These are phyloP conservation scores for Wickerhamiella australiensis DNA, from an alignment of 805 yeast genomes.

Conservation along the genomic window DNA sequence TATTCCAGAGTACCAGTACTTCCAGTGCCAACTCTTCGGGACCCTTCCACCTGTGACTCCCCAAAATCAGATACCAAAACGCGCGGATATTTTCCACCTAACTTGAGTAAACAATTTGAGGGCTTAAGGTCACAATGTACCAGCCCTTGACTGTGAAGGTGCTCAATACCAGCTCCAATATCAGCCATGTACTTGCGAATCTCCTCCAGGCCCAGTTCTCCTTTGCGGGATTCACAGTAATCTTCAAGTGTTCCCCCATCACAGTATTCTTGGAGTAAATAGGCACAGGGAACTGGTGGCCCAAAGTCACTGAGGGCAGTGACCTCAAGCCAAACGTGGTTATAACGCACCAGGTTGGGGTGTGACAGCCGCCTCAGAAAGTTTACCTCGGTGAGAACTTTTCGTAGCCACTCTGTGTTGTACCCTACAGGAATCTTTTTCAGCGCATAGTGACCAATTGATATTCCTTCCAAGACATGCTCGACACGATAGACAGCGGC, in stretches of 20 bases:
- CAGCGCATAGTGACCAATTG: constrained; percentile 70
- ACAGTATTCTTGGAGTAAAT: constrained; percentile 75
- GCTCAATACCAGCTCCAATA: constrained; percentile 55
- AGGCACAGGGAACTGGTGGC: constrained; percentile 59
- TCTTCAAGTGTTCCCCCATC: constrained; percentile 80
- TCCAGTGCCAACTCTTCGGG: constrained; percentile 55
- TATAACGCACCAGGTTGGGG: constrained; percentile 63
- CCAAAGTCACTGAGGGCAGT: constrained; percentile 42
- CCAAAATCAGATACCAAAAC: constrained; percentile 82
- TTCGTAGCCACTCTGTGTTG: constrained; percentile 52
- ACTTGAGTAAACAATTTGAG: constrained; percentile 57
- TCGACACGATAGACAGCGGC: constrained; percentile 78
- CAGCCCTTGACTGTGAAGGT: constrained; percentile 60
- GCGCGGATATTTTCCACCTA: constrained; percentile 37
- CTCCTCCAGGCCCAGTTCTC: constrained; percentile 24
- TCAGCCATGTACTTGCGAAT: constrained; percentile 59
- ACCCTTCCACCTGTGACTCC: constrained; percentile 69
- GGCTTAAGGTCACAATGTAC: constrained; percentile 88
- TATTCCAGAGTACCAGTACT: constrained; percentile 81
- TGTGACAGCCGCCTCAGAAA: constrained; percentile 42
- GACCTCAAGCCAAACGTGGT: constrained; percentile 85
- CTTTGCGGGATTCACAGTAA: constrained; percentile 33
- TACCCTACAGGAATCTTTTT: constrained; percentile 79
- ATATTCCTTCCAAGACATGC: constrained; percentile 59
- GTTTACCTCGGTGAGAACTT: constrained; percentile 66